Conservation (phyloP, 768 basidiomycete species). For the Xanthoconium purpureum region DNA sequence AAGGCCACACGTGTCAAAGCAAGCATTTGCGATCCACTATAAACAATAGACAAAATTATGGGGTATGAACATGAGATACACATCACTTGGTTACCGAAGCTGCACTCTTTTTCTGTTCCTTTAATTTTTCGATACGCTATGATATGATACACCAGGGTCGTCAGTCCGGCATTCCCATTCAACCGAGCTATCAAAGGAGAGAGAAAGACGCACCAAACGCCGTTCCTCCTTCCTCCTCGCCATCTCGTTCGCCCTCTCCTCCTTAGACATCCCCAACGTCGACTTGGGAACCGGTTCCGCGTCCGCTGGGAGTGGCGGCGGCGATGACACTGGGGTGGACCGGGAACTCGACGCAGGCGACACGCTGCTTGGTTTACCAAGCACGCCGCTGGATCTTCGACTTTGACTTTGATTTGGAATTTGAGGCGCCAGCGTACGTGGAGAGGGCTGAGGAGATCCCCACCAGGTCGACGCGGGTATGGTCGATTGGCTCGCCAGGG, state of each 20-base stretch:
- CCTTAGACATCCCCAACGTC: conserved; percentile 64
- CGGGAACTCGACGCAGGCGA: conserved; percentile 19
- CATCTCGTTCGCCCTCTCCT: conserved; percentile 94
- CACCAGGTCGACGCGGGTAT: conserved; percentile 6
- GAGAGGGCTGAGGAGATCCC: conserved; percentile 17
- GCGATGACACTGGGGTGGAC: conserved; percentile 27
- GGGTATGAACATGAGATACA: no score
- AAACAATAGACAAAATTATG: no score
- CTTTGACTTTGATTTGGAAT: conserved; percentile 3
- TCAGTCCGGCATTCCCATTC: neutral
- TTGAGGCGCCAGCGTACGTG: conserved; percentile 24
- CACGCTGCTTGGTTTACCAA: neutral
- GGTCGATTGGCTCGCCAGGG: conserved; percentile 1
- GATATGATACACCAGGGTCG: neutral
- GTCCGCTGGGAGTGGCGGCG: conserved; percentile 10
- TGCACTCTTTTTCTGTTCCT: conserved; percentile 72
- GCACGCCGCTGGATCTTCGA: conserved; percentile 1
- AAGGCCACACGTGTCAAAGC: no score
- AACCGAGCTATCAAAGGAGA: neutral
- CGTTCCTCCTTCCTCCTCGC: conserved; percentile 88
- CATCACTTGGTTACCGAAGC: neutral
- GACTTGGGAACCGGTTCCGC: conserved; percentile 22
- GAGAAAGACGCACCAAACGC: conserved; percentile 59
- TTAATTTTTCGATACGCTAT: conserved; percentile 74
- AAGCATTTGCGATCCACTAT: no score